phyloP scores from a whole-genome alignment of 805 yeast species.

The Wickerhamiella spandovensis region DNA sequence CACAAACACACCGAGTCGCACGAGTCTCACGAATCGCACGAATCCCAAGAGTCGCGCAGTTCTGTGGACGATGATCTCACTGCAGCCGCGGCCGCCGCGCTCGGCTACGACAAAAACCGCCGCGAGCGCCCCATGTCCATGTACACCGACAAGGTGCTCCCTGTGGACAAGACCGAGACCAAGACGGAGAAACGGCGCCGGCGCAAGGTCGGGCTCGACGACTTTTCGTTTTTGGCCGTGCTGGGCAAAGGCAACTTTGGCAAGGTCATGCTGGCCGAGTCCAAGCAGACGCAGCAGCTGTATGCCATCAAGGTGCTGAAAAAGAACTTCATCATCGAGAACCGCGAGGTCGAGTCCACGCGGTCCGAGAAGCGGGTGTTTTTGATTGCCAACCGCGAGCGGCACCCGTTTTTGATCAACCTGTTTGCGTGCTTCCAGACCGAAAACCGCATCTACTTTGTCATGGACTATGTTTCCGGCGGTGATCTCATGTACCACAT shows the following conservation, averaged over 20 bases:
- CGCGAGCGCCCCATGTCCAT: constrained; percentile 1
- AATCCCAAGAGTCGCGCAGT: not conserved
- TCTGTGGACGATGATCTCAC: not conserved
- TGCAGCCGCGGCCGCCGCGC: constrained; percentile 1
- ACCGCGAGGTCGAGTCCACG: constrained; percentile 92
- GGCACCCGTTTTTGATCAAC: constrained; percentile 86
- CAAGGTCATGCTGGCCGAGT: constrained; percentile 93
- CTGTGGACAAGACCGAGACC: not conserved
- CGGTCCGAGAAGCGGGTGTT: constrained; percentile 91
- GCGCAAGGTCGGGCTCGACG: constrained; percentile 65
- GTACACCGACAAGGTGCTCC: not conserved
- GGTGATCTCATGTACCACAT: constrained; percentile 99
- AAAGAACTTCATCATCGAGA: constrained; percentile 88
- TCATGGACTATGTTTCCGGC: constrained; percentile 95
- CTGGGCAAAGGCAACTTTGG: constrained; percentile 98
- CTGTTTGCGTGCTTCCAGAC: constrained; percentile 95
- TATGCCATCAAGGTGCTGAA: constrained; percentile 96
- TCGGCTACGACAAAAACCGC: not conserved
- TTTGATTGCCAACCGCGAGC: constrained; percentile 63
- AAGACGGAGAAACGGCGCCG: constrained; percentile 7
- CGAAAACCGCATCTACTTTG: constrained; percentile 91
- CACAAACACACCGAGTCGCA: not conserved
- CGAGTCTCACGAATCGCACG: not conserved
- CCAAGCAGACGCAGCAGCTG: constrained; percentile 61
- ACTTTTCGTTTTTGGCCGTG: constrained; percentile 86